These are phyloP conservation scores for Usnea hakonensis DNA, from an alignment of 495 filamentous ascomycete species.

Conservation along the genomic window DNA sequence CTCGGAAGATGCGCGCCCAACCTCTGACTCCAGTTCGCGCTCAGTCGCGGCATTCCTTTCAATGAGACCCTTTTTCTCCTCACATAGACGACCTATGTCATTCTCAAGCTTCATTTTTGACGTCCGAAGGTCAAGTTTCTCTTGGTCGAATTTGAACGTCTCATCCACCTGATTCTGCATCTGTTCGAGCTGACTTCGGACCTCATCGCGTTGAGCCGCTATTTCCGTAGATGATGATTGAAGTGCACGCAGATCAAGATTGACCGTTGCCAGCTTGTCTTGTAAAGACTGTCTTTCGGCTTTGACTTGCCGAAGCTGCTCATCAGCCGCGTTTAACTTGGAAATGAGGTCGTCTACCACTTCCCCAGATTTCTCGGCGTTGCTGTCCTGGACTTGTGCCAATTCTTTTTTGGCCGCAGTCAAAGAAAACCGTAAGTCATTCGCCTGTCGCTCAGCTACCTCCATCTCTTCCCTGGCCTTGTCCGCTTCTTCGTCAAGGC, in stretches of 20 bases:
- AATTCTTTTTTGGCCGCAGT: constrained; percentile 27
- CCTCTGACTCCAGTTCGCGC: constrained; percentile 45
- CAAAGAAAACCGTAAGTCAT: constrained; percentile 45
- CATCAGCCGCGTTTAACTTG: constrained; percentile 38
- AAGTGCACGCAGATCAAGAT: constrained; percentile 53
- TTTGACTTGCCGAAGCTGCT: constrained; percentile 41
- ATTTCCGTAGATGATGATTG: constrained; percentile 43
- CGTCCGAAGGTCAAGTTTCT: constrained; percentile 54
- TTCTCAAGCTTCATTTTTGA: constrained; percentile 51
- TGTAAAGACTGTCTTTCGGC: constrained; percentile 55
- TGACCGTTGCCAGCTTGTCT: constrained; percentile 53
- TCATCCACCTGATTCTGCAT: constrained; percentile 44
- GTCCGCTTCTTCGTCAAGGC: constrained; percentile 66
- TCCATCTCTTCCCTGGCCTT: constrained; percentile 49
- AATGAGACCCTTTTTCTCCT: constrained; percentile 45
- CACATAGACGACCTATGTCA: constrained; percentile 50
- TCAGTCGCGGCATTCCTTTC: constrained; percentile 48
- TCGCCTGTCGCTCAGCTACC: constrained; percentile 41
- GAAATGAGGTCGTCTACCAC: constrained; percentile 13
- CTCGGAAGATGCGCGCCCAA: constrained; percentile 49
- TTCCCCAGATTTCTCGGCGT: constrained; percentile 24
- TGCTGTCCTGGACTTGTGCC: constrained; percentile 2
- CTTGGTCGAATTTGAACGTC: constrained; percentile 51
- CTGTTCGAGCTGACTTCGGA: constrained; percentile 49
- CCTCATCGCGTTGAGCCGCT: constrained; percentile 57